Conservation (phyloP, 2,329 filamentous ascomycete genomes). For the Chrysoporthe cubensis region DNA sequence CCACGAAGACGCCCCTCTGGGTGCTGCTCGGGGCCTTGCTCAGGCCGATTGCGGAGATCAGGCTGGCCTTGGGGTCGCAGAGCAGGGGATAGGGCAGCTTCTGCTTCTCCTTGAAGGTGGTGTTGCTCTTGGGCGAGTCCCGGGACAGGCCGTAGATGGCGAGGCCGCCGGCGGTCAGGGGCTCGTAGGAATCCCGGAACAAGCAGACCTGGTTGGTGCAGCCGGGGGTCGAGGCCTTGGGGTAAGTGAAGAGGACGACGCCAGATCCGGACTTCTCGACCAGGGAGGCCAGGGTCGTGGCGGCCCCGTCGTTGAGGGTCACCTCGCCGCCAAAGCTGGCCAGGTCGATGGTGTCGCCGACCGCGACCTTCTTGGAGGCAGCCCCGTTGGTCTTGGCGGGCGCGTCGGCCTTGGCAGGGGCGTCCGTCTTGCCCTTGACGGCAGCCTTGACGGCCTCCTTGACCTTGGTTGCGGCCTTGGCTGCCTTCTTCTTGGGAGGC, state of each 20-base stretch:
- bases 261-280: constrained; percentile 83
- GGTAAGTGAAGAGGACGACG: constrained; percentile 93
- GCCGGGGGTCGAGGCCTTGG: constrained; percentile 89
- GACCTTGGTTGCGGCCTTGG: constrained; percentile 43
- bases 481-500: constrained; percentile 52
- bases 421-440: constrained; percentile 33
- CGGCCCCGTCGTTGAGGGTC: constrained; percentile 81
- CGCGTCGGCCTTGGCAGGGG: constrained; percentile 26
- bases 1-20: constrained; percentile 82
- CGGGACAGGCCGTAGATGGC: constrained; percentile 88
- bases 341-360: constrained; percentile 60
- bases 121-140: constrained; percentile 90
- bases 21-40: constrained; percentile 84
- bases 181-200: constrained; percentile 83
- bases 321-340: constrained; percentile 71
- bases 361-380: constrained; percentile 49
- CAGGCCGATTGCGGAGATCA: constrained; percentile 87
- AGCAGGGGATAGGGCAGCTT: constrained; percentile 86
- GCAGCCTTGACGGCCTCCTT: constrained; percentile 39
- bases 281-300: constrained; percentile 78
- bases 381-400: constrained; percentile 39
- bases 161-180: constrained; percentile 77
- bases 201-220: constrained; percentile 93
- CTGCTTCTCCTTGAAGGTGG: constrained; percentile 89
- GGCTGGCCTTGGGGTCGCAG: constrained; percentile 74